Conservation (phyloP, 106 monocot species). For the Dioscorea alata region DNA sequence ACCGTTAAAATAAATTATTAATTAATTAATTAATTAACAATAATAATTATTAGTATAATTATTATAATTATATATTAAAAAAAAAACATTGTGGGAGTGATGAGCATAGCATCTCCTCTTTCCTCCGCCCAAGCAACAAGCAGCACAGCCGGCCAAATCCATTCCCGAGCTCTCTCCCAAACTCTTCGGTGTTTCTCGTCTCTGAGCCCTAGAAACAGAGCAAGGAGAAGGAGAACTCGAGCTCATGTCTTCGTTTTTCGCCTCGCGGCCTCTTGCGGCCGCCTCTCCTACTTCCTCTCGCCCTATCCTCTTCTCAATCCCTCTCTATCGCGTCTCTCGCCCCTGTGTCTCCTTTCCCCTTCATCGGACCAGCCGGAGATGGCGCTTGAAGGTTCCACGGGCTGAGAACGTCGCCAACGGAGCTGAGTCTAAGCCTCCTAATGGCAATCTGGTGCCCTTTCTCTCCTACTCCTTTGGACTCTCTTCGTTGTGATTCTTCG, state of each 20-base stretch:
- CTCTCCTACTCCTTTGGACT: neutral
- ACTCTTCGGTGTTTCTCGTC: neutral
- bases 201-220: neutral
- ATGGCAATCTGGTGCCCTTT: constrained; percentile 22
- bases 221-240: constrained; percentile 3
- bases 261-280: constrained; percentile 2
- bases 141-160: neutral
- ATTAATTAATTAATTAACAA: too few species aligned
- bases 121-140: too few species aligned
- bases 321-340: neutral
- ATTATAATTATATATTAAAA: too few species aligned
- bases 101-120: too few species aligned
- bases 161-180: neutral
- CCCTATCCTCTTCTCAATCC: constrained; percentile 1
- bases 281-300: constrained; percentile 1
- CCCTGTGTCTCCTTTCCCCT: constrained; percentile 13
- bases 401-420: constrained; percentile 21
- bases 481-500: too few species aligned
- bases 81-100: too few species aligned
- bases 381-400: constrained; percentile 9
- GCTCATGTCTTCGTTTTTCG: constrained; percentile 20
- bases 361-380: neutral
- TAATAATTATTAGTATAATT: too few species aligned
- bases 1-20: neutral
- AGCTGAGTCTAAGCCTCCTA: constrained; percentile 23